These are phyloP conservation scores for Fusarium sp. DNA, from an alignment of 2,329 filamentous ascomycete species.

Conservation along the genomic window DNA sequence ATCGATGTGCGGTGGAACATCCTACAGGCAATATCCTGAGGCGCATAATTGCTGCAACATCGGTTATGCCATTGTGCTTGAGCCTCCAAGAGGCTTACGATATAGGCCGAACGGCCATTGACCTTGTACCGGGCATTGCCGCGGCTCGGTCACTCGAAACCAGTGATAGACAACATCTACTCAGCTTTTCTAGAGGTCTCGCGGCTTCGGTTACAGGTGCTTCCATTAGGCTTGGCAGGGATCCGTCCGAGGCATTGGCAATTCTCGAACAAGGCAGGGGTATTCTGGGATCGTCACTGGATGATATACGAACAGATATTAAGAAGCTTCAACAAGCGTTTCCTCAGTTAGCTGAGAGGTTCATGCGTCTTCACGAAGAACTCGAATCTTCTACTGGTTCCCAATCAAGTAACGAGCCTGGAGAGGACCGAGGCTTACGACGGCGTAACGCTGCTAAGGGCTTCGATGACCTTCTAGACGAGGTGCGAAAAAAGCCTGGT, in stretches of 20 bases:
- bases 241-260: neutral
- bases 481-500: neutral
- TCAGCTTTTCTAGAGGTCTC: neutral
- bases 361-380: neutral
- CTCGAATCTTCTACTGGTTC: neutral
- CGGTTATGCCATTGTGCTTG: neutral
- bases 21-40: neutral
- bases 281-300: neutral
- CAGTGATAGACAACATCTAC: neutral
- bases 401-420: accelerated
- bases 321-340: neutral
- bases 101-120: neutral
- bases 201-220: neutral
- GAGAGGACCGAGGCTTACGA: neutral
- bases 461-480: neutral
- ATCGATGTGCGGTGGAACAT: neutral
- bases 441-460: neutral
- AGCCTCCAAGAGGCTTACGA: neutral
- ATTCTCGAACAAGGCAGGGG: neutral
- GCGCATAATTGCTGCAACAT: neutral
- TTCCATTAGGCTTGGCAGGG: neutral
- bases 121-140: neutral
- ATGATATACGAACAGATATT: neutral
- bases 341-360: neutral
- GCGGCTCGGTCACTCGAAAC: neutral